A percentile compares a stretch with the other conserved stretches of the same genome.
phyloP scores from a whole-genome alignment of 2,329 filamentous ascomycete genomes.

The Bimuria novae-zelandiae region DNA sequence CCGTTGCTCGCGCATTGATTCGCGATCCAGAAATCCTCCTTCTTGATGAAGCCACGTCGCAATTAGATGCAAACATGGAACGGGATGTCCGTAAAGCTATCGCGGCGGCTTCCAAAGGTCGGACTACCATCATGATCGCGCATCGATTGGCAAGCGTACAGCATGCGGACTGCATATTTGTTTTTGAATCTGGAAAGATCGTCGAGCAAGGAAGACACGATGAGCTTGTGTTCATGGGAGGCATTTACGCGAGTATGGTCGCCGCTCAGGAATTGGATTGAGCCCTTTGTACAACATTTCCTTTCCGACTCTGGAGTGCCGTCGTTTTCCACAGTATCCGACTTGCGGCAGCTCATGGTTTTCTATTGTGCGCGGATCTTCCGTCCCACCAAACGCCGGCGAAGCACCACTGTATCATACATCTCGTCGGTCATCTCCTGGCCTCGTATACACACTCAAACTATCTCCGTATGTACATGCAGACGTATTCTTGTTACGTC shows the following conservation, averaged over 20 bases:
- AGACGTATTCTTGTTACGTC: not conserved
- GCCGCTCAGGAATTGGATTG: slow-evolving; percentile 42
- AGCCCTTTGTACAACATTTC: not conserved
- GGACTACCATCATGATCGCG: slow-evolving; percentile 75
- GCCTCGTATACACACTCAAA: not conserved
- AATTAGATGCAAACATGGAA: slow-evolving; percentile 53
- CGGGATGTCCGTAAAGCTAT: slow-evolving; percentile 49
- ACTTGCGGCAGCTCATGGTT: not conserved
- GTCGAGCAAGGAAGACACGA: slow-evolving; percentile 66
- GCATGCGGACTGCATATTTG: slow-evolving; percentile 79
- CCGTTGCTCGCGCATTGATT: slow-evolving; percentile 53
- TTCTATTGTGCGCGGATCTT: too few relatives aligned
- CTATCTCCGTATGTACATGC: not conserved
- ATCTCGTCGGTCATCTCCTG: not conserved
- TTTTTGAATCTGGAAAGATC: slow-evolving; percentile 69
- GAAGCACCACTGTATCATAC: not conserved
- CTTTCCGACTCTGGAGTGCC: not conserved
- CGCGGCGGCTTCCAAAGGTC: slow-evolving; percentile 46
- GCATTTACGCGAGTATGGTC: slow-evolving; percentile 45
- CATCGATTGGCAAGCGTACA: slow-evolving; percentile 78
- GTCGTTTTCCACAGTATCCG: not conserved
- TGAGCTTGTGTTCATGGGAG: slow-evolving; percentile 55
- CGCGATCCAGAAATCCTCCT: slow-evolving; percentile 53
- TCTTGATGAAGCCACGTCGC: slow-evolving; percentile 54
- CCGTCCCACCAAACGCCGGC: too few relatives aligned